A percentile compares a stretch with the other conserved stretches of the same genome.
phyloP scores from a whole-genome alignment of 2,329 filamentous ascomycete genomes.

The Dactylellina leptospora region DNA sequence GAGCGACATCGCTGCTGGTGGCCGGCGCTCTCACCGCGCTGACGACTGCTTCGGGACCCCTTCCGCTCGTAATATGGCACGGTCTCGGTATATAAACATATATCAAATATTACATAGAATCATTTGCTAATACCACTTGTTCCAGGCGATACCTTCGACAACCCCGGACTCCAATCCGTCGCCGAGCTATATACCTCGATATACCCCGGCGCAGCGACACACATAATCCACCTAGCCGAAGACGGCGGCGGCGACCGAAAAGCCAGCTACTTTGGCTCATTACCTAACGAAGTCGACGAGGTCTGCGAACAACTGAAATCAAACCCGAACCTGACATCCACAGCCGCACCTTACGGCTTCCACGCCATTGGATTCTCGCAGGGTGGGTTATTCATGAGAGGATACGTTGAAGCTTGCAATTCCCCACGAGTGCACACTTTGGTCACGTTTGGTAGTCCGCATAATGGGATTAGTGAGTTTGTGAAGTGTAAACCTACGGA shows the following conservation, averaged over 20 bases:
- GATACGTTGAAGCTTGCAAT: constrained; percentile 87
- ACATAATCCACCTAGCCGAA: constrained; percentile 77
- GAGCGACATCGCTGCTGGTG: constrained; percentile 31
- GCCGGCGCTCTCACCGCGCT: constrained; percentile 23
- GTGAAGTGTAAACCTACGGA: constrained; percentile 74
- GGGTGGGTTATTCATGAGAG: constrained; percentile 94
- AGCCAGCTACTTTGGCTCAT: constrained; percentile 89
- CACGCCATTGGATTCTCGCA: constrained; percentile 84
- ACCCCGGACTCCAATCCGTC: constrained; percentile 76
- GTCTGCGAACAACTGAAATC: constrained; percentile 39
- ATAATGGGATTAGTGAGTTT: constrained; percentile 90
- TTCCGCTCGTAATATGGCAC: constrained; percentile 95
- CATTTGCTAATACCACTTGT: constrained; percentile 51
- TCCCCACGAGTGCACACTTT: constrained; percentile 76
- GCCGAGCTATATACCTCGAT: constrained; percentile 72
- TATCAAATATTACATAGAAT: constrained; percentile 23
- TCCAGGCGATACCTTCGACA: constrained; percentile 75
- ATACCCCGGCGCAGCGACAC: constrained; percentile 84
- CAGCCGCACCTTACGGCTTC: constrained; percentile 26
- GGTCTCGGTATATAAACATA: constrained; percentile 69
- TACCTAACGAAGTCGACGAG: constrained; percentile 76
- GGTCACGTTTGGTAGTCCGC: constrained; percentile 88
- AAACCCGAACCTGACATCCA: constrained; percentile 28
- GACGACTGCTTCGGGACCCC: constrained; percentile 63
- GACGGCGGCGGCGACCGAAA: constrained; percentile 74